Conservation (phyloP, 345 rosid genomes). For the Euclidium syriacum region DNA sequence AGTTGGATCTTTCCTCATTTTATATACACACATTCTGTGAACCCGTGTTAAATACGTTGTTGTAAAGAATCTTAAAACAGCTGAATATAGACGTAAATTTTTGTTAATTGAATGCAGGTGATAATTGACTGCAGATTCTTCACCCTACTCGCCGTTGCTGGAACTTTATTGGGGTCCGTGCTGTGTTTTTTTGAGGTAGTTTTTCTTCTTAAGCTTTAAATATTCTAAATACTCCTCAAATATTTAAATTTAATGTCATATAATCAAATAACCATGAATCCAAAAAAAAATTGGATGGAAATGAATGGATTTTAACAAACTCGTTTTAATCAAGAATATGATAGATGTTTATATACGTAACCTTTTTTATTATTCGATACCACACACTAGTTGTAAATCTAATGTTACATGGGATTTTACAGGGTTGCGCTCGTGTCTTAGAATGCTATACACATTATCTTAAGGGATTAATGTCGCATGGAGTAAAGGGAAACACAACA, state of each 20-base stretch:
- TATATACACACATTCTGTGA: not conserved
- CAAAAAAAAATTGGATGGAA: not conserved
- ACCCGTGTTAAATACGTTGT: not conserved
- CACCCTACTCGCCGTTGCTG: conserved; percentile 58
- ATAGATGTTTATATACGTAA: not conserved
- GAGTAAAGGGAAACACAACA: conserved; percentile 38
- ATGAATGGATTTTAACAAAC: not conserved
- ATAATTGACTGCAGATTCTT: conserved; percentile 66
- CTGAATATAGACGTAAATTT: not conserved
- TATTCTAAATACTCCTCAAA: no score
- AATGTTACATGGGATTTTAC: conserved; percentile 8
- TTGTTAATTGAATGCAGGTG: conserved; percentile 34
- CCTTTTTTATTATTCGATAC: not conserved
- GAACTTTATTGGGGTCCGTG: conserved; percentile 60
- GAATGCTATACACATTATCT: conserved; percentile 49
- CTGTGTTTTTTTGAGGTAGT: conserved; percentile 69
- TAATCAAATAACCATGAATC: no score
- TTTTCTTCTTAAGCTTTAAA: not conserved
- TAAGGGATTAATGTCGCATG: conserved; percentile 26
- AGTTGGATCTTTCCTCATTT: no score
- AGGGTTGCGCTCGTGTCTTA: conserved; percentile 51
- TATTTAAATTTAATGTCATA: no score
- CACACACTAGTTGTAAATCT: not conserved
- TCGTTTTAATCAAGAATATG: not conserved
- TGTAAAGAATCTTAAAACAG: no score